Evolutionary conservation across 2,329 filamentous ascomycete genomes (phyloP).

Genomic region (Fusarium multiceps): DNA sequence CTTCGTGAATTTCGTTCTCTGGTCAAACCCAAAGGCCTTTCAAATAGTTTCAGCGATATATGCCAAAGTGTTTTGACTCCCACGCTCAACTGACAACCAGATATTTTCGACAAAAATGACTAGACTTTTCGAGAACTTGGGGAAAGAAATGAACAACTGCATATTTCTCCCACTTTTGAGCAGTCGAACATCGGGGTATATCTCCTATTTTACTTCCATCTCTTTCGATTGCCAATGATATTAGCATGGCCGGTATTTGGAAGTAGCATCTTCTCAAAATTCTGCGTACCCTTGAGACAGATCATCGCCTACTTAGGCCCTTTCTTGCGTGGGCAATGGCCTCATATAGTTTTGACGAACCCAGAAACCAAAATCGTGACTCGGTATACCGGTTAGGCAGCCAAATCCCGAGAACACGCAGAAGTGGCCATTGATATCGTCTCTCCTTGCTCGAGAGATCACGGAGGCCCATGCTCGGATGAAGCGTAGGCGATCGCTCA

Average conservation of each 20-base stretch:
- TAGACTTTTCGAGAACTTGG: slow-evolving; percentile 6
- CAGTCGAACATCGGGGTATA: neutral
- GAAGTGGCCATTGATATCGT: slow-evolving; percentile 9
- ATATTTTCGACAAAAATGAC: slow-evolving; percentile 5
- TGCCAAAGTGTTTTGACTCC: neutral
- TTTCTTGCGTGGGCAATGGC: neutral
- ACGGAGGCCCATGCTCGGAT: slow-evolving; percentile 1
- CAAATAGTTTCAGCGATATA: neutral
- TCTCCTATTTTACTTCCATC: neutral
- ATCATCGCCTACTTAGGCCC: neutral
- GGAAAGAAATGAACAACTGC: slow-evolving; percentile 8
- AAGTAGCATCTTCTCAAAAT: neutral
- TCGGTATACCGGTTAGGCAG: neutral
- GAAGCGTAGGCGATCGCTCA: slow-evolving; percentile 22
- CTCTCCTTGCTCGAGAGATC: neutral
- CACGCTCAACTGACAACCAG: neutral
- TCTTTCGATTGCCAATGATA: neutral
- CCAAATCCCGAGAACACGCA: neutral
- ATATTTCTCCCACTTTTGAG: slow-evolving; percentile 9
- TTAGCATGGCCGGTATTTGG: neutral
- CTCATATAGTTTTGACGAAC: neutral
- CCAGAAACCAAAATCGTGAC: neutral
- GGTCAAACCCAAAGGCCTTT: neutral
- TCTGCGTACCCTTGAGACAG: neutral
- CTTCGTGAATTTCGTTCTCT: neutral